Percentiles rank a stretch among this genome's conserved stretches.
Evolutionary conservation across 805 yeast genomes (phyloP).

Genomic region (Metschnikowia lunata): DNA sequence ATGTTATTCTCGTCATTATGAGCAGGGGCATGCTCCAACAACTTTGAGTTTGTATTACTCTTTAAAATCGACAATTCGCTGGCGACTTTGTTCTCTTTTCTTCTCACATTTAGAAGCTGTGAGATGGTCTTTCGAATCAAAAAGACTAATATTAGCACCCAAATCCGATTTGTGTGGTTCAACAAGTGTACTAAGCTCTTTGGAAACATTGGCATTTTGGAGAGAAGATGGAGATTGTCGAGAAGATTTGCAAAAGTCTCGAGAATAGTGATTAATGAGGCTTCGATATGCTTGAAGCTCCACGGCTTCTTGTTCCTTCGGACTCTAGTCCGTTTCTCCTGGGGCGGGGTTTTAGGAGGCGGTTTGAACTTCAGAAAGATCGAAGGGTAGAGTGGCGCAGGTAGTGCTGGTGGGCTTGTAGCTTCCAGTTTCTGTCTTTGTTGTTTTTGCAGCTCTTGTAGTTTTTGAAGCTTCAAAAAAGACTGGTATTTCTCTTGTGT

Average conservation of each 20-base stretch:
- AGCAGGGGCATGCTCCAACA: conserved; percentile 17
- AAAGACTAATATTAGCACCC: conserved; percentile 40
- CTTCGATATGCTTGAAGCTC: conserved; percentile 30
- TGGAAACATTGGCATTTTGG: conserved; percentile 43
- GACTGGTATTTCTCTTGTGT: conserved; percentile 35
- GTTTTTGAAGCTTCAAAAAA: conserved; percentile 24
- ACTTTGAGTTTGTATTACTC: conserved; percentile 19
- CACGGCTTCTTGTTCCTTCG: conserved; percentile 9
- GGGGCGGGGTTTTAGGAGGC: conserved; percentile 7
- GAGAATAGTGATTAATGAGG: conserved; percentile 24
- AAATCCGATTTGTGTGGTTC: conserved; percentile 40
- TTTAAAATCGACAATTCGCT: conserved; percentile 32
- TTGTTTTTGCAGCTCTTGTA: conserved; percentile 10
- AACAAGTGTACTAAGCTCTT: conserved; percentile 25
- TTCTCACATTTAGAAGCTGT: conserved; percentile 37
- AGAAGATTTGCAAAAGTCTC: conserved; percentile 37
- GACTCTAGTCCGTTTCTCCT: background rate
- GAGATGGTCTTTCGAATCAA: conserved; percentile 39
- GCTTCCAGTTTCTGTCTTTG: background rate
- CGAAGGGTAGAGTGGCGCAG: conserved; percentile 32
- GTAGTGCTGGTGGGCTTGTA: conserved; percentile 19
- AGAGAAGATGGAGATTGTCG: conserved; percentile 40
- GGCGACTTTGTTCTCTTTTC: conserved; percentile 36
- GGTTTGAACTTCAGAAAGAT: conserved; percentile 30
- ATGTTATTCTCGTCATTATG: conserved; percentile 21